These are phyloP conservation scores for Colletotrichum plurivorum DNA, from an alignment of 2,329 filamentous ascomycete species.

Conservation along the genomic window DNA sequence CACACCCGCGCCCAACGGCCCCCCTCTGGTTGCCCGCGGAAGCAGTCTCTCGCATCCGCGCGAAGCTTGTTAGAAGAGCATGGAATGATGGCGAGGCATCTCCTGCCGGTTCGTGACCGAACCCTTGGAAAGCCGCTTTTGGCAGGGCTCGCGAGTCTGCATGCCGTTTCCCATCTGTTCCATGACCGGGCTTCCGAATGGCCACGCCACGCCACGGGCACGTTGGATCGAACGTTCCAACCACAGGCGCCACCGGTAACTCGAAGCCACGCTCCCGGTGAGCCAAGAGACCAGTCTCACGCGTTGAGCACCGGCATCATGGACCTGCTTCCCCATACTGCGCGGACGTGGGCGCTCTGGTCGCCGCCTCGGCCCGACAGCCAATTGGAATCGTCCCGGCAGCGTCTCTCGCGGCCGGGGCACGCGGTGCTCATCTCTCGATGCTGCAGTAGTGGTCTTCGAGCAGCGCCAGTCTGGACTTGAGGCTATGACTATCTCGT, in stretches of 20 bases:
- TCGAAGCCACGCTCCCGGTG: background rate
- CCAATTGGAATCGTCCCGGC: conserved; percentile 21
- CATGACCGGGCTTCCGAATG: background rate
- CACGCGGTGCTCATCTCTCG: background rate
- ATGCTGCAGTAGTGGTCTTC: background rate
- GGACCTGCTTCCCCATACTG: conserved; percentile 2
- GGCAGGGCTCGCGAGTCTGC: background rate
- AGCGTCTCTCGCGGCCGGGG: background rate
- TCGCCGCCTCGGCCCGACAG: background rate
- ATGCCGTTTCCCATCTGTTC: background rate
- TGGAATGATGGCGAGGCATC: background rate
- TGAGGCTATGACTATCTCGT: background rate
- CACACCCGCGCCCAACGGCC: background rate
- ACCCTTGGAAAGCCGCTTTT: background rate
- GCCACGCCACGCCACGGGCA: background rate
- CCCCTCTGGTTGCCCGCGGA: conserved; percentile 9
- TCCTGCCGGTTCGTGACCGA: background rate
- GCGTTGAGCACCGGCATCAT: background rate
- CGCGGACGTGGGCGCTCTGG: background rate
- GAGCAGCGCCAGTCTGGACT: background rate
- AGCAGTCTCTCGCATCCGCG: background rate
- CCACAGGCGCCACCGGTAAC: background rate
- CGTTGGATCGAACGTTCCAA: background rate
- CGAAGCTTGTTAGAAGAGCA: conserved; percentile 8
- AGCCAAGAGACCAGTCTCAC: background rate